Evolutionary conservation across 73 alveolate genomes (phyloP).

Genomic region (Paramecium sonneborni): DNA sequence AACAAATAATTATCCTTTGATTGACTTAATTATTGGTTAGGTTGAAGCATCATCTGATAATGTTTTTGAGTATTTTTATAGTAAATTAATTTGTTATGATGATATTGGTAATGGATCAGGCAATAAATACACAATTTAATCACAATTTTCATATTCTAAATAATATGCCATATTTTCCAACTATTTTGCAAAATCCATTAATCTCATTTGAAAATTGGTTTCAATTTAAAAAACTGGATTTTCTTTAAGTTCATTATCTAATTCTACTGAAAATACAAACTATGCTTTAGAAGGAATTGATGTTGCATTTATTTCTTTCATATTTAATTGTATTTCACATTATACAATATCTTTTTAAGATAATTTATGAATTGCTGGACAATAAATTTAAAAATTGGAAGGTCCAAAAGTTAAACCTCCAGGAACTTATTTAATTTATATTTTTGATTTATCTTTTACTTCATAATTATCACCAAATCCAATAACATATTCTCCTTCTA

Average conservation of each 20-base stretch:
- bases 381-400: not conserved
- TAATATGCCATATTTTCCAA: not conserved
- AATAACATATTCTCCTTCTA: not conserved
- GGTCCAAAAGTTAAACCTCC: not conserved
- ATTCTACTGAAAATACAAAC: not conserved
- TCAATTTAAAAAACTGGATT: not conserved
- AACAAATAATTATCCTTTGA: not conserved
- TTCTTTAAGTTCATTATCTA: not conserved
- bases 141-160: not conserved
- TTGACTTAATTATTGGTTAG: not conserved
- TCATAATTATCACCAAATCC: not conserved
- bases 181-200: not conserved
- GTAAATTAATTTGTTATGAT: not conserved
- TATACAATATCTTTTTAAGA: not conserved
- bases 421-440: not conserved
- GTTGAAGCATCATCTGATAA: not conserved
- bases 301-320: not conserved
- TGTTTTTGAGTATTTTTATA: not conserved
- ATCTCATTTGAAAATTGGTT: not conserved
- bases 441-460: not conserved
- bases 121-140: not conserved
- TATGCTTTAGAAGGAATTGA: not conserved
- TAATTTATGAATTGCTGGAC: not conserved
- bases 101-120: not conserved
- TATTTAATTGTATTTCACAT: not conserved